These are phyloP conservation scores for Trichoderma simmonsii DNA, from an alignment of 2,329 filamentous ascomycete genomes.

Conservation along the genomic window DNA sequence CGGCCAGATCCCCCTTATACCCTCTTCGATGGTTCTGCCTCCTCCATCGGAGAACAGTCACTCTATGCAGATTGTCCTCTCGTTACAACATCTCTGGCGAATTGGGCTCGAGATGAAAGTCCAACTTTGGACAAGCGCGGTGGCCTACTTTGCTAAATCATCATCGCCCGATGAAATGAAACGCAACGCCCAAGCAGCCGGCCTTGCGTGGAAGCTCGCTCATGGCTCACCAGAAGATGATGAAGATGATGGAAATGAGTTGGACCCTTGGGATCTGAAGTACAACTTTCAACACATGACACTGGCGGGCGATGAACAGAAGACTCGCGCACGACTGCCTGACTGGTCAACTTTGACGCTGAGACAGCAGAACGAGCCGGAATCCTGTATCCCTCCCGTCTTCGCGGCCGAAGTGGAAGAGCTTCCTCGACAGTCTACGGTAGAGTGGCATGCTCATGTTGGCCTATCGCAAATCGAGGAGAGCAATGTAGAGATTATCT, in stretches of 20 bases:
- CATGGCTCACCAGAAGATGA: constrained; percentile 45
- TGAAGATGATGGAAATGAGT: constrained; percentile 43
- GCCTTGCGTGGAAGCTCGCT: constrained; percentile 46
- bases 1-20: constrained; percentile 86
- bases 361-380: constrained; percentile 35
- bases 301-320: constrained; percentile 32
- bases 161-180: constrained; percentile 28
- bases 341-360: constrained; percentile 47
- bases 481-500: constrained; percentile 27
- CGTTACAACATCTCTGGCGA: constrained; percentile 86
- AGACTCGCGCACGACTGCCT: constrained; percentile 39
- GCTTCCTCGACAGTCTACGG: constrained; percentile 67
- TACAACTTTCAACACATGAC: constrained; percentile 53
- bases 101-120: constrained; percentile 71
- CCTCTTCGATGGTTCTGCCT: constrained; percentile 69
- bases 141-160: constrained; percentile 65
- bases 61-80: constrained; percentile 61
- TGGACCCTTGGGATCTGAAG: constrained; percentile 67
- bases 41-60: constrained; percentile 39
- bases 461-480: constrained; percentile 47
- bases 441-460: constrained; percentile 80
- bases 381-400: constrained; percentile 56
- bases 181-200: constrained; percentile 42
- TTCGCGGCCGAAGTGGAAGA: constrained; percentile 73
- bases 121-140: constrained; percentile 69